Conservation (phyloP, 768 basidiomycete genomes). For the Phanerochaete sordida region DNA sequence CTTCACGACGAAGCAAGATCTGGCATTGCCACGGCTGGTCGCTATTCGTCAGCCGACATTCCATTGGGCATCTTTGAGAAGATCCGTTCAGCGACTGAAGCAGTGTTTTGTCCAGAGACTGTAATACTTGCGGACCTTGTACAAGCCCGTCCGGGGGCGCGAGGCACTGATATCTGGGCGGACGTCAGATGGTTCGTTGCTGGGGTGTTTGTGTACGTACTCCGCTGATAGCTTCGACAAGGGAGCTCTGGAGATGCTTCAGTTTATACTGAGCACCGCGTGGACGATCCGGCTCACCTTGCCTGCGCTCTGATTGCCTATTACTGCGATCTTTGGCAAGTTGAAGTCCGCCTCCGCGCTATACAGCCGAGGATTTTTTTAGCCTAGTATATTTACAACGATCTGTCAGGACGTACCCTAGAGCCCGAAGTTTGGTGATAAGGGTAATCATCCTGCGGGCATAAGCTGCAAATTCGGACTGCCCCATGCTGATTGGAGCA, state of each 20-base stretch:
- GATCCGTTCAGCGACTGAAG: background rate
- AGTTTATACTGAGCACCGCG: background rate
- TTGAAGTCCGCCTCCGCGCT: conserved; percentile 45
- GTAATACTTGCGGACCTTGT: conserved; percentile 18
- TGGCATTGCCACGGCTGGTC: conserved; percentile 27
- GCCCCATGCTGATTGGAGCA: no score
- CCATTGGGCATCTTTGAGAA: conserved; percentile 24
- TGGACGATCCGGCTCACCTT: background rate
- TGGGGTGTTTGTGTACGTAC: background rate
- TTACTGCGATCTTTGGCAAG: conserved; percentile 46
- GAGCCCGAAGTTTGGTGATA: conserved; percentile 14
- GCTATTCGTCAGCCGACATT: conserved; percentile 24
- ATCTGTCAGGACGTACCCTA: conserved; percentile 20
- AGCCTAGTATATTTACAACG: background rate
- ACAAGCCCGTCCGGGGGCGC: conserved; percentile 43
- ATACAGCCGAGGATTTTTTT: background rate
- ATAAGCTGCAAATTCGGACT: conserved; percentile 7
- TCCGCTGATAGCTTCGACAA: conserved; percentile 9
- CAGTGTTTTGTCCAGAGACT: no score
- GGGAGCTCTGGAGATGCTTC: background rate
- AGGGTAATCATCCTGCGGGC: conserved; percentile 12
- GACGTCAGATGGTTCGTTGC: background rate
- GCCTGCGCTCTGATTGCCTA: conserved; percentile 41
- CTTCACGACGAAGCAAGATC: conserved; percentile 36
- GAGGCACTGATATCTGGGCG: conserved; percentile 43